Evolutionary conservation across 495 filamentous ascomycete genomes (phyloP), one percentile per base, ranked within the genome.

Genomic region (Penicillium pulvis): DNA sequence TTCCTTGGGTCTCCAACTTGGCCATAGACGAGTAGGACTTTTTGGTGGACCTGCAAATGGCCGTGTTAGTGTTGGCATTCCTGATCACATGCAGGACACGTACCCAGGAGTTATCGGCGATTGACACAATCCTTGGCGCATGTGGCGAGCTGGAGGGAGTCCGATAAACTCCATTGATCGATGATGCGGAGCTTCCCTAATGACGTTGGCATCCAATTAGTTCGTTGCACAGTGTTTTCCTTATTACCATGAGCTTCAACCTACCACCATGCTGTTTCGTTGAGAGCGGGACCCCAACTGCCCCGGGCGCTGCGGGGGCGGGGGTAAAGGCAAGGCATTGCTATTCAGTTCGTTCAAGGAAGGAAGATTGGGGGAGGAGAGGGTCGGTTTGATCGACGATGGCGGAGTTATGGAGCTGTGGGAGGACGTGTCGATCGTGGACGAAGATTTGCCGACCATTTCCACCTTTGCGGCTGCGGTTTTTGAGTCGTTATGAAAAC

Each of bases 81-180:
- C 10, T 12, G 10, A 11, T 36, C 10, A 11, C 10, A 12, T 33
- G 31, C n/a, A n/a, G 51, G 9, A 31, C 33, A 70, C 70, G 57
- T 79, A 96, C 92, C 90, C 90, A 94, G 31, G 89, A 85, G 63
- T 87, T 89, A 47, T 97, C 91, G 19, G 84, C 79, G 20, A 96
- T 77, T 24, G 90, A 94, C 12, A 86, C 69, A 19, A 97, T 82
- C 54, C 84, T 81, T 12, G 92, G 92, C 24, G 90, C 89, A 72
- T 89, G 92, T 48, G 87, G 85, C 19, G 92, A 95, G 10, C 84
- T 81, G 2, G 83, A 83, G 52, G 81, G 76, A 49, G 84, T 76
- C 35, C 76, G 75, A 50, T 71, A 73, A 52, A 69, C 79, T 35
- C 79, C 76, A 65, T 82, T 81, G 52, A 81, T 69, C 23, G 88